Evolutionary conservation across 768 basidiomycete genomes (phyloP), one percentile per base, ranked within the genome.

Genomic region (Mycena vulgaris): DNA sequence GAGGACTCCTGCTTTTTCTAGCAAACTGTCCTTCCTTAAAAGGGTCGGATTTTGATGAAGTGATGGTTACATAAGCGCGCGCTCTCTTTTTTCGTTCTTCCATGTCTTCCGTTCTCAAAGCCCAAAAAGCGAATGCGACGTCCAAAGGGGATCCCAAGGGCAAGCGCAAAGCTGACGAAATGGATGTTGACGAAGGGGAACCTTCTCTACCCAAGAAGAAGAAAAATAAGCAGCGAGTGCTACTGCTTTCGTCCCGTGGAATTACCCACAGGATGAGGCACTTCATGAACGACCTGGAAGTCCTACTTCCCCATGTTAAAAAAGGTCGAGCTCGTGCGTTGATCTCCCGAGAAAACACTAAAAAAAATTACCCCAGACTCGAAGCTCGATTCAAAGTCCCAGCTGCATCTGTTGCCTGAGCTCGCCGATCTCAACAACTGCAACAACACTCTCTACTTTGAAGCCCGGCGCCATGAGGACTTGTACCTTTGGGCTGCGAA

Each of bases 201-300:
- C 75, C 72, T 27, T 74, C 77, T 39, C 77, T 74, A 9, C 78
- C 83, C 19, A 90, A 88, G 77, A 86, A 83, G 79, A 90, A 89
- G 82, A 91, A 90, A 80, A 97, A 98, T 85, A 98, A 96, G 88
- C 97, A 99, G 85, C 90, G 97, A 71, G 97, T 98, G 8, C 84
- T 99, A 61, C 79, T 99, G 75, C 89, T 98, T 57, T 95, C 94
- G 47, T 99, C 97, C 57, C 88, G 98, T 66, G 98, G 98, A 60
- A 89, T 98, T 63, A 98, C 96, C 23, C 94, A 97, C 81, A 89
- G 98, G 30, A 98, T 98, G 96, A 85, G 98, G 71, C 98, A 99
- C 80, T 85, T 99, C 67, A 96, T 98, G 95, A 94, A 92, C 74
- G 98, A 99, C 80, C 78, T 99, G 61, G 95, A 97, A 79, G 89